Conservation (phyloP, 2,329 filamentous ascomycete species). For the Leptographium lundbergii region DNA sequence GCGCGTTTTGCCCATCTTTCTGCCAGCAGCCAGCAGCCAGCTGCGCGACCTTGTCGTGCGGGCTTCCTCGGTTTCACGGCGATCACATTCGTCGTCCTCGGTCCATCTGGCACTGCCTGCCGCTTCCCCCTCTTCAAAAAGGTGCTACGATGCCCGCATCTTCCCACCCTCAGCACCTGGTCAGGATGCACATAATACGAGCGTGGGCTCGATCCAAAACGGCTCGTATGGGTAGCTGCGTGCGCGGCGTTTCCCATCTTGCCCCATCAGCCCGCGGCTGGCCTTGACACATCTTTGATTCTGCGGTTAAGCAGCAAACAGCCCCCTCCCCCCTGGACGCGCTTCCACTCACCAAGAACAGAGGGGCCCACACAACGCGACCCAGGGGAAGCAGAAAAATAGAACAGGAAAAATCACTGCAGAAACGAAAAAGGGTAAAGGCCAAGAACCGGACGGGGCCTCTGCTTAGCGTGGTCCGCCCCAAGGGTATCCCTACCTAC, state of each 20-base stretch:
- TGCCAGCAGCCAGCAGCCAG: neutral
- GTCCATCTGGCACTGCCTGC: neutral
- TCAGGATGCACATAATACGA: neutral
- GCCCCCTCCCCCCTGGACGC: neutral
- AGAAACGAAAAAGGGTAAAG: neutral
- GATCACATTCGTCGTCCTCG: neutral
- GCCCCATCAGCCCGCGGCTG: neutral
- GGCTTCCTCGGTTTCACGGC: neutral
- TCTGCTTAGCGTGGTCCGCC: conserved; percentile 7
- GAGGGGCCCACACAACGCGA: conserved; percentile 9
- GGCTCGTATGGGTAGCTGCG: neutral
- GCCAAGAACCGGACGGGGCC: neutral
- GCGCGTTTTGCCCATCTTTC: neutral
- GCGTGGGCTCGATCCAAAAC: neutral
- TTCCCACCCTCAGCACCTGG: neutral
- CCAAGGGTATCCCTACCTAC: conserved; percentile 4
- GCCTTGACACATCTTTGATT: neutral
- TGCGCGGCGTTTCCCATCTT: neutral
- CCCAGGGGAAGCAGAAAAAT: neutral
- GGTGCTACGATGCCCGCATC: too few species aligned
- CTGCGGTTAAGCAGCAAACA: neutral
- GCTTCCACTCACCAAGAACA: neutral
- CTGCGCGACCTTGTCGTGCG: neutral
- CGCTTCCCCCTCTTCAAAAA: neutral
- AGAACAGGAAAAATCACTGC: neutral